phyloP scores from a whole-genome alignment of 2,329 filamentous ascomycete genomes.

The Microdochium paspali region DNA sequence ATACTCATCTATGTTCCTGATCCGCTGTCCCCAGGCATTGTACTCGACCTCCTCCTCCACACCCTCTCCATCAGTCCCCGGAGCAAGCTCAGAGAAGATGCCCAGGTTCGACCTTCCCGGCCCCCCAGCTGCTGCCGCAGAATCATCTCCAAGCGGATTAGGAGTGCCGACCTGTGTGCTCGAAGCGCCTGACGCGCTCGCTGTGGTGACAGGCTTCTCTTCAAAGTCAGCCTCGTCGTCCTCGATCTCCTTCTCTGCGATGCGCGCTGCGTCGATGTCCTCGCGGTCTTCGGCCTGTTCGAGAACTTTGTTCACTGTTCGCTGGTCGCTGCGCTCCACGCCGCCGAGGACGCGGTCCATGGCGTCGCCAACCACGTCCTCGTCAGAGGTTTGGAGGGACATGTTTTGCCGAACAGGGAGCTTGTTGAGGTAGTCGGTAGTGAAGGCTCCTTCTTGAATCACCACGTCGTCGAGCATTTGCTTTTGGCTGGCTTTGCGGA shows the following conservation, averaged over 20 bases:
- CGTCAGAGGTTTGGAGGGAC: constrained; percentile 47
- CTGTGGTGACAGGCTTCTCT: constrained; percentile 45
- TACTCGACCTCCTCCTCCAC: constrained; percentile 34
- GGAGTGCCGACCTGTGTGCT: constrained; percentile 41
- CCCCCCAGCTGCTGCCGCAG: constrained; percentile 18
- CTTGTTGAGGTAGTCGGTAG: constrained; percentile 89
- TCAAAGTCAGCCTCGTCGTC: constrained; percentile 81
- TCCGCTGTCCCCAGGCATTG: constrained; percentile 49
- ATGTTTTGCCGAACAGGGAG: constrained; percentile 61
- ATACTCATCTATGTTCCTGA: constrained; percentile 63
- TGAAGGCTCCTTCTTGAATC: constrained; percentile 97
- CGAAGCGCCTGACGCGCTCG: constrained; percentile 35
- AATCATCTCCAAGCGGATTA: constrained; percentile 22
- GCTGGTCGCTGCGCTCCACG: constrained; percentile 49
- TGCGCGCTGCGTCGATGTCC: constrained; percentile 78
- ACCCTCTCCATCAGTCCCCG: constrained; percentile 19
- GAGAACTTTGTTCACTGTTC: constrained; percentile 60
- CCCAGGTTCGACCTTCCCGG: constrained; percentile 25
- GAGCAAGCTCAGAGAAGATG: constrained; percentile 25
- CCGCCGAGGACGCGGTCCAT: constrained; percentile 78
- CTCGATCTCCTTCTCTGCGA: constrained; percentile 81
- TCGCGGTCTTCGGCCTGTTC: constrained; percentile 89
- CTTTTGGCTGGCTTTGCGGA: constrained; percentile 95
- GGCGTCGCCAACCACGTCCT: constrained; percentile 44
- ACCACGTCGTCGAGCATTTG: constrained; percentile 96